Evolutionary conservation across 2,329 filamentous ascomycete genomes (phyloP).

Genomic region (Pseudogymnoascus sp.): DNA sequence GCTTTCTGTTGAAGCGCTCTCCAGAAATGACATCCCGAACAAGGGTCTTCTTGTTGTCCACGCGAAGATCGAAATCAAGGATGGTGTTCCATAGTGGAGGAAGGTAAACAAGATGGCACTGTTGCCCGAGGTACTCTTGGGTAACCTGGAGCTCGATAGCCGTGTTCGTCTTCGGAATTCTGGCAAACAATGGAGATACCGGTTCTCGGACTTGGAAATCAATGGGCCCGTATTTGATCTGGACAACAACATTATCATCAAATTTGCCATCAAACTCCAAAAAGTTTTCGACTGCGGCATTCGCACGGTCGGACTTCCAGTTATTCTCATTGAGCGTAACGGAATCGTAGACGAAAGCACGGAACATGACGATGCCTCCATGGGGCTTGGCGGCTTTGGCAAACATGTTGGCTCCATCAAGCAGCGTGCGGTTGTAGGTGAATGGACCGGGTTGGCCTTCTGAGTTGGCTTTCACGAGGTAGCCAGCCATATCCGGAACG

Average conservation of each 20-base stretch:
- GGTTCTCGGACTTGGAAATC: conserved; percentile 68
- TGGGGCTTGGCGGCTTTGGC: conserved; percentile 49
- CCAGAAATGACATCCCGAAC: conserved; percentile 55
- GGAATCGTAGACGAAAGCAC: conserved; percentile 62
- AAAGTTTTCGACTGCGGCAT: conserved; percentile 62
- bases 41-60: conserved; percentile 46
- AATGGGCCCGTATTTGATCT: conserved; percentile 68
- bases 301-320: conserved; percentile 61
- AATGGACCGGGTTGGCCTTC: conserved; percentile 64
- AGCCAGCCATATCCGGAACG: conserved; percentile 61
- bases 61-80: conserved; percentile 57
- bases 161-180: conserved; percentile 35
- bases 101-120: conserved; percentile 60
- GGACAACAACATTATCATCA: conserved; percentile 61
- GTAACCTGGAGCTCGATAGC: conserved; percentile 60
- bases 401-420: conserved; percentile 62
- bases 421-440: conserved; percentile 61
- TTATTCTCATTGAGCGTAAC: conserved; percentile 44
- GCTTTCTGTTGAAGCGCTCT: conserved; percentile 45
- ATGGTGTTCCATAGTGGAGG: conserved; percentile 61
- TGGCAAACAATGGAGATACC: conserved; percentile 54
- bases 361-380: conserved; percentile 59
- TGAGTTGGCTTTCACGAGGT: conserved; percentile 63
- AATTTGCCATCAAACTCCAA: conserved; percentile 55
- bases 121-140: conserved; percentile 65